Evolutionary conservation across 129 eudicot genomes (phyloP).

Genomic region (Lactuca saligna): DNA sequence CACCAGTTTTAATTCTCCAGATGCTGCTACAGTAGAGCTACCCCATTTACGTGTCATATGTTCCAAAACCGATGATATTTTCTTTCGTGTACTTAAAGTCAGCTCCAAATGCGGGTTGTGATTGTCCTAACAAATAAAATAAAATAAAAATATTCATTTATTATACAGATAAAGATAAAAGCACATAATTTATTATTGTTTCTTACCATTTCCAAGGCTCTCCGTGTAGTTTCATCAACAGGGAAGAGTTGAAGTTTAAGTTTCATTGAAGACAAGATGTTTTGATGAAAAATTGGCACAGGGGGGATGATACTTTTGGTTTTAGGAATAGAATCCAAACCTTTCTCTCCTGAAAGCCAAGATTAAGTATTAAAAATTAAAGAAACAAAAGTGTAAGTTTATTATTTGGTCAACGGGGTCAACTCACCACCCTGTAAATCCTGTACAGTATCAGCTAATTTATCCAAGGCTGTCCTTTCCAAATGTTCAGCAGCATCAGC

Average conservation of each 20-base stretch:
- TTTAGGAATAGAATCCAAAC: slow-evolving; percentile 31
- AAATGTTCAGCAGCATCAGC: slow-evolving; percentile 90
- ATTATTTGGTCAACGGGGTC: not conserved
- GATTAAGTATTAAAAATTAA: slow-evolving; percentile 2
- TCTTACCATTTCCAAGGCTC: slow-evolving; percentile 67
- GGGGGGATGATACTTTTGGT: slow-evolving; percentile 11
- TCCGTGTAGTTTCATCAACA: slow-evolving; percentile 69
- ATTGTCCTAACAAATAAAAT: slow-evolving; percentile 46
- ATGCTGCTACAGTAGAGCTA: slow-evolving; percentile 51
- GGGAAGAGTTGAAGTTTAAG: slow-evolving; percentile 84
- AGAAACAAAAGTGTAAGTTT: not conserved
- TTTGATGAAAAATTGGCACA: slow-evolving; percentile 32
- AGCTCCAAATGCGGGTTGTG: slow-evolving; percentile 80
- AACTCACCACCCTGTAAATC: slow-evolving; percentile 28
- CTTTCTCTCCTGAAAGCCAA: slow-evolving; percentile 36
- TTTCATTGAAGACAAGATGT: slow-evolving; percentile 16
- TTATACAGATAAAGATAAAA: not conserved
- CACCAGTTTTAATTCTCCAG: slow-evolving; percentile 60
- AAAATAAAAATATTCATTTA: not conserved
- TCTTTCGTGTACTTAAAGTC: slow-evolving; percentile 70
- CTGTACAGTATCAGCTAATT: slow-evolving; percentile 32
- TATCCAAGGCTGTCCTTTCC: slow-evolving; percentile 53
- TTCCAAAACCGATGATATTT: slow-evolving; percentile 77
- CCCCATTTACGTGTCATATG: slow-evolving; percentile 90
- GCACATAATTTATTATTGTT: not conserved